Base-by-base conservation (phyloP, 805 yeast genomes). In the Candida ponderosae region DNA sequence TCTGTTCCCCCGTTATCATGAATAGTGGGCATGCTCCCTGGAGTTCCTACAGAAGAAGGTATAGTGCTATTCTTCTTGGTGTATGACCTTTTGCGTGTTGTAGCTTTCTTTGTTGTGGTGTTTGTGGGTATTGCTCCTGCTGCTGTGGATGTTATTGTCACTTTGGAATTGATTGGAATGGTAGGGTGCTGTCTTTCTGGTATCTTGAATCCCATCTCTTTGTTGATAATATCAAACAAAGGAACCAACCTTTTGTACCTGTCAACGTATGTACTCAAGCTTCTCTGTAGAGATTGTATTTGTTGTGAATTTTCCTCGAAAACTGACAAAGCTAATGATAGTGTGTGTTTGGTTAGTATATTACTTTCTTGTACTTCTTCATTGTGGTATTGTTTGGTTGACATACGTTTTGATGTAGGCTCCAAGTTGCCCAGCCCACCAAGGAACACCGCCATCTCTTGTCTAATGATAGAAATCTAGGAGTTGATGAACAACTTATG, bases 101-200 rank as follows among this genome's bases (percentile, higher is more conserved):
- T 35, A 8, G 34, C 36, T 37, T 50, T 45, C 33, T 44, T 48
- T 28, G 40, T 20, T 30, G 43, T 18, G 3, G 28, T 19, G 26
- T 34, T 16, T 11, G 36, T 32, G 29, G 47, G 16, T 36, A 41
- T 27, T 15, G 33, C 21, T 8, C 34, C 17, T 21, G 38, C 5
- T 32, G 39, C 18, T 32, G 46, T 20, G 23, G 42, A 28, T 33
- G 15, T 18, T 11, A 6, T 20, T 35, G 41, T 20, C 28, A 36
- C n/a, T 29, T 29, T 33, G 18, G 29, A 21, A 11, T 24, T 16
- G 31, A 48, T 83, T 71, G 60, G 73, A 75, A 33, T 85, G 86
- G 58, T 79, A 73, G 43, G 83, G 86, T 42, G 93, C 86, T 13
- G 86, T 86, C 30, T 65, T 65, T 40, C 74, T 68, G 33, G 86